These are phyloP conservation scores for Discostella pseudostelligera DNA, from an alignment of 108 stramenopile genomes.

Conservation along the genomic window DNA sequence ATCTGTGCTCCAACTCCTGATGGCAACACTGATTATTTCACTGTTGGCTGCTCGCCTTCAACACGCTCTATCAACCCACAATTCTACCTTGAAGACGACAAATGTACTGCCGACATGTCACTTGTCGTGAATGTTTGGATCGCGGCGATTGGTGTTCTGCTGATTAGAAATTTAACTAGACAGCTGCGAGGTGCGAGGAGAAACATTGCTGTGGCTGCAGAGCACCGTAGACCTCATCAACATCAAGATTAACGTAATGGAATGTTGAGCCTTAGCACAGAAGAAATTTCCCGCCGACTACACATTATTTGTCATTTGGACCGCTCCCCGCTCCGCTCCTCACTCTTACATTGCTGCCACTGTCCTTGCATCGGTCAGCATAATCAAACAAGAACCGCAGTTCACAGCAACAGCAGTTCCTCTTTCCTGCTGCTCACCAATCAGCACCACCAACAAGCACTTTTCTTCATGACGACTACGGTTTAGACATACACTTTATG, in stretches of 20 bases:
- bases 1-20: constrained; percentile 25
- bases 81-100: constrained; percentile 60
- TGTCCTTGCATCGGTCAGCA: too few species aligned
- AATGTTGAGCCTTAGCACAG: too few species aligned
- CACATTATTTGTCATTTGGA: too few species aligned
- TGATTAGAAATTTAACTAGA: constrained; percentile 47
- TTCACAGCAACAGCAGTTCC: too few species aligned
- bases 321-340: too few species aligned
- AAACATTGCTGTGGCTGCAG: constrained; percentile 17
- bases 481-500: too few species aligned
- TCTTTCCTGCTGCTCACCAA: too few species aligned
- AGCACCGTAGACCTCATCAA: constrained; percentile 37
- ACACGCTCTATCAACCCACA: constrained; percentile 61
- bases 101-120: constrained; percentile 67
- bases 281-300: too few species aligned
- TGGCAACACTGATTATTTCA: constrained; percentile 25
- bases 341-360: too few species aligned
- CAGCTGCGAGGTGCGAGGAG: constrained; percentile 53
- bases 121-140: constrained; percentile 47
- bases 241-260: constrained; percentile 15
- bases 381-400: too few species aligned
- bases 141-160: constrained; percentile 36
- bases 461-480: too few species aligned
- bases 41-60: constrained; percentile 63
- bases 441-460: too few species aligned